These are phyloP conservation scores for Posidonia oceanica DNA, from an alignment of 116 monocot genomes.

Conservation along the genomic window DNA sequence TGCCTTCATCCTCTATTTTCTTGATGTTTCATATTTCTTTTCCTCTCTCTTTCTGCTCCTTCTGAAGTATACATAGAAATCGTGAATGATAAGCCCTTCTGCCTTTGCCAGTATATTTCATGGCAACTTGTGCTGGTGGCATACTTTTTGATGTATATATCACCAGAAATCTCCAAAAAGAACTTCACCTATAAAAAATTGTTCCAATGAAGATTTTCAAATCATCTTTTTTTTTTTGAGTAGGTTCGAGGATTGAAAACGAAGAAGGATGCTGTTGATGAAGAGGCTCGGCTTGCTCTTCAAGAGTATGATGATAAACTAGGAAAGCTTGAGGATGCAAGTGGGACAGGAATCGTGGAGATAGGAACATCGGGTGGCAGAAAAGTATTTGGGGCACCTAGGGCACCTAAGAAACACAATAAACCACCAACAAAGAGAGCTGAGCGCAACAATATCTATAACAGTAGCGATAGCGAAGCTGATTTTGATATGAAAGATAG, in stretches of 20 bases:
- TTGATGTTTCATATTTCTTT: too few relatives aligned
- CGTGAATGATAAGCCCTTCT: too few relatives aligned
- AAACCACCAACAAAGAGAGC: conserved; percentile 16
- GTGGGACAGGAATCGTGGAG: conserved; percentile 10
- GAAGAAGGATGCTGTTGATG: conserved; percentile 57
- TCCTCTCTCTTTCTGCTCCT: too few relatives aligned
- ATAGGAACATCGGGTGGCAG: conserved; percentile 40
- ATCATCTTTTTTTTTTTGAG: neutral
- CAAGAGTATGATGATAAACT: conserved; percentile 72
- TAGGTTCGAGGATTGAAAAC: conserved; percentile 72
- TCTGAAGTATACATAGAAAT: too few relatives aligned
- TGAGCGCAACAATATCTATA: conserved; percentile 11
- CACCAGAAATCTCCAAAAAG: too few relatives aligned
- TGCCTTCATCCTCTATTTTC: too few relatives aligned
- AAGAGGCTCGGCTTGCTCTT: conserved; percentile 71
- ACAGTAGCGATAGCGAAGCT: conserved; percentile 57
- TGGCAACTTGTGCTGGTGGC: too few relatives aligned
- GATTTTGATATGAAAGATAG: conserved; percentile 30
- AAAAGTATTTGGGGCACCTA: conserved; percentile 52
- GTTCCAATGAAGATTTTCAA: neutral
- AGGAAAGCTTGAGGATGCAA: conserved; percentile 28
- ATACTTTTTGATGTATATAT: too few relatives aligned
- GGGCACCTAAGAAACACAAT: conserved; percentile 24
- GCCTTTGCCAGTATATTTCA: too few relatives aligned
- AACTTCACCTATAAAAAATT: too few relatives aligned